phyloP scores from a whole-genome alignment of 73 alveolate species.

The Paramecium tetraurelia region DNA sequence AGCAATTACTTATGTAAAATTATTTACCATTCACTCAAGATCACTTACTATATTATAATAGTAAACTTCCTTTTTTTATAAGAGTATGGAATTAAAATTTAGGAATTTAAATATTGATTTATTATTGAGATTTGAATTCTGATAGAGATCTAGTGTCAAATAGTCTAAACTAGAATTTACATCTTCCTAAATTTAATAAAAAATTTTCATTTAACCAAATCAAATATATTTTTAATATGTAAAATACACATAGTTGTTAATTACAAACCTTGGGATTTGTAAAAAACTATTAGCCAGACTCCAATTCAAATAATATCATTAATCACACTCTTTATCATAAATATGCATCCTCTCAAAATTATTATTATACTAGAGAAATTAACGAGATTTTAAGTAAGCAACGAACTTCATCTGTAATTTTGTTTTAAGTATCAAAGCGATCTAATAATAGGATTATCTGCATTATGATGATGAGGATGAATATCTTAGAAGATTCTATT shows the following conservation, averaged over 20 bases:
- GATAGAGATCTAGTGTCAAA: not conserved
- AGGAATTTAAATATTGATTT: not conserved
- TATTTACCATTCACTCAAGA: not conserved
- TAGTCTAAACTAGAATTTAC: not conserved
- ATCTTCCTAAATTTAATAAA: not conserved
- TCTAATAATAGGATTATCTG: not conserved
- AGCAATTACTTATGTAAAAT: not conserved
- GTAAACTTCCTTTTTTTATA: not conserved
- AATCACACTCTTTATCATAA: not conserved
- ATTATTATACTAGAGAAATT: not conserved
- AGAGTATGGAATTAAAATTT: not conserved
- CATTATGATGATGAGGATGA: constrained; percentile 58
- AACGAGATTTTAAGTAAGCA: constrained; percentile 3
- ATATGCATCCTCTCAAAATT: not conserved
- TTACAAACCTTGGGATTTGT: not conserved
- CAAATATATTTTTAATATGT: not conserved
- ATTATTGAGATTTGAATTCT: not conserved
- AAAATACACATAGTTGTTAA: constrained; percentile 14
- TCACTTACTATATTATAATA: not conserved
- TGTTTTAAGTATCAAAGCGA: not conserved
- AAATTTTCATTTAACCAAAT: not conserved
- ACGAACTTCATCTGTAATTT: constrained; percentile 27
- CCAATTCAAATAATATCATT: not conserved
- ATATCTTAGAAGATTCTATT: constrained; percentile 49
- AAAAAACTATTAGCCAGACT: not conserved